Base-by-base conservation (phyloP, 2,329 filamentous ascomycete species). In the Aaosphaeria pasadenensis region DNA sequence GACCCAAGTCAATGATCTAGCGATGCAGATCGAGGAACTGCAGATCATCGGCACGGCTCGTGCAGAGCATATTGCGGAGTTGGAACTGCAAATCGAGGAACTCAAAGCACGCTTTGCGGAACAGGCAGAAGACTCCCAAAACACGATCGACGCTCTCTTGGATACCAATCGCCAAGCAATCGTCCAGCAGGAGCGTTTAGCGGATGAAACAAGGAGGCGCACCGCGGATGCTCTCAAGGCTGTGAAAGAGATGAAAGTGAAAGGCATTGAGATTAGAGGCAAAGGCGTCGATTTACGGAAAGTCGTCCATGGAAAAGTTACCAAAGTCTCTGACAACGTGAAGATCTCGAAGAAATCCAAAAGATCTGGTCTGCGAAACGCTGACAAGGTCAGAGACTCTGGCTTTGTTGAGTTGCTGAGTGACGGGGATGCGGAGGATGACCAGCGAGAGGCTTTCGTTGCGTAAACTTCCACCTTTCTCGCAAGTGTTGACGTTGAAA, bases 1-100 rank as follows among this genome's bases (percentile, higher is more conserved):
- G 7, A 50, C 55, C 11, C 45, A 51, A 6, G 45, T 71, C 29
- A 48, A 51, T 11, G 60, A 66, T 36, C 65, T 62, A 53, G 52
- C 53, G 17, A 41, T 46, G 30, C 59, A 70, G 46, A 62, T 71
- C 24, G 59, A 67, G 33, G 66, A 67, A 11, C 66, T 69, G n/a
- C 60, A 57, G 6, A 40, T 67, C 9, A 46, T 71, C 5, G 66
- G 66, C 28, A 64, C 66, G 13, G 58, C 62, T 9, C 66, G 66
- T 11, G 59, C 56, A 1, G 62, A 62, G 30, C 60, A 57, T 43
- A 66, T 75, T 36, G 55, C 56, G 3, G 53, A 51, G 4, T 56
- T 74, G 11, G 55, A 65, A 13, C 53, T 56, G 6, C 58, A 66
- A 33, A 56, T 71, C 31, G 58, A 63, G 6, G 55, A 61, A 11